phyloP scores from a whole-genome alignment of 164 flowering plant species.

The Protea cynaroides region DNA sequence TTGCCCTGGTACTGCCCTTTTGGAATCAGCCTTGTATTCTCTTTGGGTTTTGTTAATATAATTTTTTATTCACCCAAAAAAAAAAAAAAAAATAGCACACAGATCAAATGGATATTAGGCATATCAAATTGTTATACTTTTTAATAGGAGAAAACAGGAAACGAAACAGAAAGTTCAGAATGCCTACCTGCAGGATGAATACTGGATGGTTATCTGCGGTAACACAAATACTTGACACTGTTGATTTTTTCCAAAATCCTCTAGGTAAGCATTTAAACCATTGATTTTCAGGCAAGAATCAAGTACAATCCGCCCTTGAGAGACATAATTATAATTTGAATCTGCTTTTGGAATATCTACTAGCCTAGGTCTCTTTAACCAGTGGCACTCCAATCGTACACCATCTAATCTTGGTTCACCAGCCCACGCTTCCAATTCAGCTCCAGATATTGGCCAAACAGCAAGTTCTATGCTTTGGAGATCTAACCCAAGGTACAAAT shows the following conservation, averaged over 20 bases:
- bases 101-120: background rate
- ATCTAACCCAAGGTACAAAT: constrained; percentile 34
- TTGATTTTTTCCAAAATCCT: constrained; percentile 25
- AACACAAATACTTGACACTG: constrained; percentile 31
- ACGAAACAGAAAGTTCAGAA: constrained; percentile 6
- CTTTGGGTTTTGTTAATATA: too few species aligned
- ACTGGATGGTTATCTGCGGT: constrained; percentile 32
- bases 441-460: constrained; percentile 48
- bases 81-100: background rate
- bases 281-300: constrained; percentile 38
- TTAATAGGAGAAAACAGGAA: background rate
- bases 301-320: constrained; percentile 30
- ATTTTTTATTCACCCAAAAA: too few species aligned
- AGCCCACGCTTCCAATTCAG: constrained; percentile 22
- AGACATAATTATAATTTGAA: constrained; percentile 27
- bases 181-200: constrained; percentile 50
- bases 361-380: constrained; percentile 29
- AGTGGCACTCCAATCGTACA: constrained; percentile 16
- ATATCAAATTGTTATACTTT: background rate
- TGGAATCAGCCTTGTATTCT: too few species aligned
- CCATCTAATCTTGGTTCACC: constrained; percentile 19
- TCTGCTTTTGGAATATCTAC: constrained; percentile 25
- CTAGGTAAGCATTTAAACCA: constrained; percentile 47
- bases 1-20: too few species aligned
- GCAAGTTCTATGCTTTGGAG: constrained; percentile 48